phyloP scores from a whole-genome alignment of 2,329 filamentous ascomycete species.

The Akanthomyces dipterigenus region DNA sequence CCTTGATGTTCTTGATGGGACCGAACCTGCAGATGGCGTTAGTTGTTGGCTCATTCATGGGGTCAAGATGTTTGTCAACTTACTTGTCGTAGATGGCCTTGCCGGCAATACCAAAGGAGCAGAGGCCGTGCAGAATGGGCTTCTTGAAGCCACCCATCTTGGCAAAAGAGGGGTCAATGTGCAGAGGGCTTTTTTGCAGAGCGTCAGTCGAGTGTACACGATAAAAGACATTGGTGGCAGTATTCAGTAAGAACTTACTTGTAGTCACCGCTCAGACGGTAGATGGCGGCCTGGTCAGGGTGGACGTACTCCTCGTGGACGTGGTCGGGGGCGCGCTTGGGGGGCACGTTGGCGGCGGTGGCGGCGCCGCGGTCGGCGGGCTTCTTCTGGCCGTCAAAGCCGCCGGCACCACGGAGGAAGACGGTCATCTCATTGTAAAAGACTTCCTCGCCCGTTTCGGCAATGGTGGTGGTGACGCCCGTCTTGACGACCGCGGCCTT shows the following conservation, averaged over 20 bases:
- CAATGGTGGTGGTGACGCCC: constrained; percentile 76
- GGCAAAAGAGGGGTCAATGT: constrained; percentile 90
- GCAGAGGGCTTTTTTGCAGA: constrained; percentile 56
- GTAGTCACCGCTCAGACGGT: constrained; percentile 87
- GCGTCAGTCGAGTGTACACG: background rate
- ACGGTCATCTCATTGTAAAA: constrained; percentile 97
- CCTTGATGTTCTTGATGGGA: constrained; percentile 83
- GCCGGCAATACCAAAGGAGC: constrained; percentile 84
- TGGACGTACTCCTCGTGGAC: constrained; percentile 81
- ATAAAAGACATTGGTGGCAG: background rate
- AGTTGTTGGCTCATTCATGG: background rate
- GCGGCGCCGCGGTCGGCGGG: constrained; percentile 70
- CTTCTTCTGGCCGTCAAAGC: constrained; percentile 80
- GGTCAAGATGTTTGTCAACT: background rate
- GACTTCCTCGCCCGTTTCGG: constrained; percentile 76
- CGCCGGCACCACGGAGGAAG: constrained; percentile 85
- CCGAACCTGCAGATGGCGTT: constrained; percentile 48
- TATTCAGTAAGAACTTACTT: constrained; percentile 39
- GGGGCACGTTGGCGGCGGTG: constrained; percentile 72
- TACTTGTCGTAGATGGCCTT: constrained; percentile 77
- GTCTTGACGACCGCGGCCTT: constrained; percentile 76
- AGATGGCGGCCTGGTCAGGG: constrained; percentile 87
- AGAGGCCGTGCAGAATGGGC: constrained; percentile 94
- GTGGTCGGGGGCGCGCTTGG: constrained; percentile 68
- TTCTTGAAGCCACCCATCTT: constrained; percentile 92